These are phyloP conservation scores for Lineolata rhizophorae DNA, from an alignment of 495 filamentous ascomycete genomes.

Conservation along the genomic window DNA sequence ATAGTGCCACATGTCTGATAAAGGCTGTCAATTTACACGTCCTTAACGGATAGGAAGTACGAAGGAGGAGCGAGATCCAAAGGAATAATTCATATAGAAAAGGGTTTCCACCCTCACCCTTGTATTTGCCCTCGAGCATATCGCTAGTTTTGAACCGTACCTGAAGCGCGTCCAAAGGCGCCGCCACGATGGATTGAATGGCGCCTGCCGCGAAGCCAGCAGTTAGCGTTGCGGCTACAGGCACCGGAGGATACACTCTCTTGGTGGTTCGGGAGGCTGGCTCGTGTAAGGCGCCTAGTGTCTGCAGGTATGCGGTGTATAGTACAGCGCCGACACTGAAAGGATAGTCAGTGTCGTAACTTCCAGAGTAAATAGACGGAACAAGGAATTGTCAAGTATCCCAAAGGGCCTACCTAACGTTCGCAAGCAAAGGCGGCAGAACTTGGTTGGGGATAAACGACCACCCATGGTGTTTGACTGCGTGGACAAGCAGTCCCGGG, in stretches of 20 bases:
- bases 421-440: conserved; percentile 66
- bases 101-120: conserved; percentile 16
- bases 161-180: conserved; percentile 75
- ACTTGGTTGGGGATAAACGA: conserved; percentile 72
- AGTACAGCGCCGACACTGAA: conserved; percentile 57
- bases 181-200: conserved; percentile 60
- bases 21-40: too few species aligned
- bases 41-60: too few species aligned
- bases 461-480: conserved; percentile 64
- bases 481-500: conserved; percentile 57
- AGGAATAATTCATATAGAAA: neutral
- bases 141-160: conserved; percentile 53
- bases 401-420: conserved; percentile 31
- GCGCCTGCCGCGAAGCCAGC: conserved; percentile 60
- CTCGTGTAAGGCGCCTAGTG: conserved; percentile 47
- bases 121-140: conserved; percentile 43
- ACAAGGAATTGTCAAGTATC: neutral
- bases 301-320: conserved; percentile 73
- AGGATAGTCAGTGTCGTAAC: neutral
- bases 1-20: conserved; percentile 55
- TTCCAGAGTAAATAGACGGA: too few species aligned
- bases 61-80: too few species aligned
- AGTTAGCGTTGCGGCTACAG: conserved; percentile 38
- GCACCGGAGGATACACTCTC: conserved; percentile 54
- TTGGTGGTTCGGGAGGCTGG: conserved; percentile 45